phyloP scores from a whole-genome alignment of 192 early-diverging fungal species.

The Coemansia sp. region DNA sequence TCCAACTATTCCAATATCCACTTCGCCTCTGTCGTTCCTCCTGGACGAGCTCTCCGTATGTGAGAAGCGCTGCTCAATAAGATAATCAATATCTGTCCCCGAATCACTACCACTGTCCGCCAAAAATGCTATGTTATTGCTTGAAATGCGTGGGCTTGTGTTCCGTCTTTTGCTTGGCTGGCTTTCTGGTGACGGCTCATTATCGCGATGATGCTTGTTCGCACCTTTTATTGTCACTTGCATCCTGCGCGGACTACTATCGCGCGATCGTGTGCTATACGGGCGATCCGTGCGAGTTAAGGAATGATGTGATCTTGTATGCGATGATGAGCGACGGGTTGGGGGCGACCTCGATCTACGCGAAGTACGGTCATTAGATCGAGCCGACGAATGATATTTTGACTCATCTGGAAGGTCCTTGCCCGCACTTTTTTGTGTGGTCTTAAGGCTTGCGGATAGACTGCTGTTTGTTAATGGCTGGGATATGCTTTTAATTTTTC shows the following conservation, averaged over 20 bases:
- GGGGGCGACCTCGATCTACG: not conserved
- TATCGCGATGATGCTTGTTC: slow-evolving; percentile 27
- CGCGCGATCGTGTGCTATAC: not conserved
- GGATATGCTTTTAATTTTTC: not conserved
- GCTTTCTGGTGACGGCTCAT: not conserved
- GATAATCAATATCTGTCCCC: slow-evolving; percentile 10
- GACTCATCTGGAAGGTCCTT: not conserved
- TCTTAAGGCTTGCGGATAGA: not conserved
- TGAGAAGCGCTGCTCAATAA: slow-evolving; percentile 17
- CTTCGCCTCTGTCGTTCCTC: not conserved
- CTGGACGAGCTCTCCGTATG: slow-evolving; percentile 1
- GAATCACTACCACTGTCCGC: slow-evolving; percentile 15
- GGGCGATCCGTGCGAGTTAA: not conserved
- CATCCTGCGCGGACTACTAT: slow-evolving; percentile 1
- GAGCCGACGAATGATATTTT: not conserved
- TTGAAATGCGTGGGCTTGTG: slow-evolving; percentile 18
- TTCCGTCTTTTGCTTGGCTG: slow-evolving; percentile 13
- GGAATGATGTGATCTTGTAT: not conserved
- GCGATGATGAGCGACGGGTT: not conserved
- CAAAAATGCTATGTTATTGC: slow-evolving; percentile 23
- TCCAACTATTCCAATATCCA: slow-evolving; percentile 28
- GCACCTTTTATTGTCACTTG: slow-evolving; percentile 37
- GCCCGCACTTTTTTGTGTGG: not conserved
- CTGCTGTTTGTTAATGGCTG: not conserved
- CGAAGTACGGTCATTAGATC: not conserved